These are phyloP conservation scores for Raffaelea ambrosiae DNA, from an alignment of 2,329 filamentous ascomycete genomes.

Conservation along the genomic window DNA sequence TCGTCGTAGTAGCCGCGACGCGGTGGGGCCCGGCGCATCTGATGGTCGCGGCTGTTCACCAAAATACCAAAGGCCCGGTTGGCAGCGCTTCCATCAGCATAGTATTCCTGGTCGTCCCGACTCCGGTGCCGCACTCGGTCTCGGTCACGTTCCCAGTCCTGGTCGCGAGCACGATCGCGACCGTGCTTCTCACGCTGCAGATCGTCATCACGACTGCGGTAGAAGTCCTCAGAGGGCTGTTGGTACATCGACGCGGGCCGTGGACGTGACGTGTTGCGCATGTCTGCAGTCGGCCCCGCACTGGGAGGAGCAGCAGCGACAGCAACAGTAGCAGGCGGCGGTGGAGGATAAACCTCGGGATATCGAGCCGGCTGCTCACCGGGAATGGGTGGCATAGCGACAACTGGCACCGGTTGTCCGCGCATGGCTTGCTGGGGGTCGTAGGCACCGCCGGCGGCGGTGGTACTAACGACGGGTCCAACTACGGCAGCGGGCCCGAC, in stretches of 20 bases:
- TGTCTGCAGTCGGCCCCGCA: constrained; percentile 5
- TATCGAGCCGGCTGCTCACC: not conserved
- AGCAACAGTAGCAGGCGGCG: not conserved
- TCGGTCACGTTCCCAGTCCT: constrained; percentile 27
- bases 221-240: constrained; percentile 37
- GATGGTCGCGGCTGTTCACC: constrained; percentile 12
- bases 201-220: constrained; percentile 40
- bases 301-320: constrained; percentile 11
- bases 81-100: constrained; percentile 11
- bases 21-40: constrained; percentile 1
- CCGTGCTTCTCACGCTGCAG: constrained; percentile 15
- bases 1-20: constrained; percentile 5
- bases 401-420: constrained; percentile 25
- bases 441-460: constrained; percentile 31
- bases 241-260: constrained; percentile 22
- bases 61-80: constrained; percentile 11
- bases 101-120: constrained; percentile 10
- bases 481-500: not conserved
- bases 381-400: not conserved
- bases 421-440: constrained; percentile 35
- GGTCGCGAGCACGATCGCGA: constrained; percentile 25
- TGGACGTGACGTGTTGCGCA: constrained; percentile 5
- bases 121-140: constrained; percentile 7
- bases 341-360: not conserved
- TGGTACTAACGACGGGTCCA: too few species aligned